These are phyloP conservation scores for Plasmodium inui DNA, from an alignment of 169 alveolate genomes.

Conservation along the genomic window DNA sequence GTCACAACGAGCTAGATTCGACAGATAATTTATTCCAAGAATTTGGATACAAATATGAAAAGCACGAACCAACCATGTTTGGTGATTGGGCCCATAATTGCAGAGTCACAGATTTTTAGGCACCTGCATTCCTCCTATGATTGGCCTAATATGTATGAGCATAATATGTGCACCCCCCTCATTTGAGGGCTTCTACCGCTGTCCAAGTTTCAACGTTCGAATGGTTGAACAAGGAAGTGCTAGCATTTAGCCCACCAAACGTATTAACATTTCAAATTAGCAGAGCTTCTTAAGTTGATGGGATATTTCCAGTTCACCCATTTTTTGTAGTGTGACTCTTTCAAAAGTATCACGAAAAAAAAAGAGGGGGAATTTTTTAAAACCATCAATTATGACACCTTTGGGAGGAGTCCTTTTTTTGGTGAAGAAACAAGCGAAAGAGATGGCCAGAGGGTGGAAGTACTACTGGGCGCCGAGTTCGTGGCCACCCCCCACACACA, in stretches of 20 bases:
- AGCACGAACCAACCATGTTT: constrained; percentile 87
- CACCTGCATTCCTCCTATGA: neutral
- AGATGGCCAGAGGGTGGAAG: neutral
- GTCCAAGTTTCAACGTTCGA: neutral
- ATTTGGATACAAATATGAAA: constrained; percentile 80
- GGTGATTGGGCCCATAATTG: constrained; percentile 89
- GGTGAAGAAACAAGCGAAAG: neutral
- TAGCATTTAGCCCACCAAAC: neutral
- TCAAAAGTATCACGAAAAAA: neutral
- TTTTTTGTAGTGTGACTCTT: neutral
- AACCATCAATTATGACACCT: neutral
- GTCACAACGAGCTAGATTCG: neutral
- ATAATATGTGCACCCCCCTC: neutral
- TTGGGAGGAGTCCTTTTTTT: neutral
- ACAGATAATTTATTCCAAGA: constrained; percentile 52
- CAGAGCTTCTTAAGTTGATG: neutral
- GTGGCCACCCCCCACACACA: neutral
- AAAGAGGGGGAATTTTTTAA: neutral
- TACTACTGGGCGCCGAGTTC: neutral
- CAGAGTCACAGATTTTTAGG: constrained; percentile 84
- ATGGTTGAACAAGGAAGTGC: neutral
- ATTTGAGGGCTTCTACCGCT: neutral
- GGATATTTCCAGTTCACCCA: neutral
- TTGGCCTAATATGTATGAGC: neutral
- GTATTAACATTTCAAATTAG: neutral